phyloP scores from a whole-genome alignment of 2,329 filamentous ascomycete species.

The Fusarium sp. region DNA sequence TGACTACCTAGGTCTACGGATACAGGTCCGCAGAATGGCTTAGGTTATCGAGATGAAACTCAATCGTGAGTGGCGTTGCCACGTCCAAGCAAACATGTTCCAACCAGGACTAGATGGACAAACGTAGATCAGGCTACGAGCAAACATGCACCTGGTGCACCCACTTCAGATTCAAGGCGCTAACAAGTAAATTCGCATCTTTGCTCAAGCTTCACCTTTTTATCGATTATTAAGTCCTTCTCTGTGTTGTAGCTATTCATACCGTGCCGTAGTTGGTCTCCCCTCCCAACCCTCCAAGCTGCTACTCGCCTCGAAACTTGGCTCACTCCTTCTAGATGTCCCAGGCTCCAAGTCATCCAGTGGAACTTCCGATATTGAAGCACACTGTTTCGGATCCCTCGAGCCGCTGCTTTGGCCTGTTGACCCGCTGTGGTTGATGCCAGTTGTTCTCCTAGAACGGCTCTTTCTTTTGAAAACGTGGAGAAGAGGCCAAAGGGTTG shows the following conservation, averaged over 20 bases:
- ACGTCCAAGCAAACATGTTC: neutral
- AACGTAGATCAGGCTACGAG: neutral
- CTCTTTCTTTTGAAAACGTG: conserved; percentile 3
- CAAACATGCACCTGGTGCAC: neutral
- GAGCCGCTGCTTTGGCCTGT: neutral
- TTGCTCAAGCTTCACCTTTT: neutral
- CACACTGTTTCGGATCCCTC: neutral
- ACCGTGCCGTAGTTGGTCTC: neutral
- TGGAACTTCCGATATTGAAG: conserved; percentile 7
- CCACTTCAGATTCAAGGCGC: neutral
- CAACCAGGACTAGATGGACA: neutral
- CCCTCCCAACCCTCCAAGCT: conserved; percentile 9
- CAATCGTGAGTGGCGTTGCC: neutral
- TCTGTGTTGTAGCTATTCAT: neutral
- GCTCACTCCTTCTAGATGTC: neutral
- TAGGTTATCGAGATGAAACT: neutral
- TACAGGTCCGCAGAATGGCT: too few species aligned
- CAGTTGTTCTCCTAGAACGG: neutral
- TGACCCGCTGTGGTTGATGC: neutral
- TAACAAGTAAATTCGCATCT: neutral
- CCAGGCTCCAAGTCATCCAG: neutral
- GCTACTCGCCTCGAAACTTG: neutral
- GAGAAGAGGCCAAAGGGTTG: conserved; percentile 19
- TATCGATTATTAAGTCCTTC: too few species aligned
- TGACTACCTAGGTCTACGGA: too few species aligned